Base-by-base conservation (phyloP, 352 stramenopile genomes). In the Phytophthora meadii region DNA sequence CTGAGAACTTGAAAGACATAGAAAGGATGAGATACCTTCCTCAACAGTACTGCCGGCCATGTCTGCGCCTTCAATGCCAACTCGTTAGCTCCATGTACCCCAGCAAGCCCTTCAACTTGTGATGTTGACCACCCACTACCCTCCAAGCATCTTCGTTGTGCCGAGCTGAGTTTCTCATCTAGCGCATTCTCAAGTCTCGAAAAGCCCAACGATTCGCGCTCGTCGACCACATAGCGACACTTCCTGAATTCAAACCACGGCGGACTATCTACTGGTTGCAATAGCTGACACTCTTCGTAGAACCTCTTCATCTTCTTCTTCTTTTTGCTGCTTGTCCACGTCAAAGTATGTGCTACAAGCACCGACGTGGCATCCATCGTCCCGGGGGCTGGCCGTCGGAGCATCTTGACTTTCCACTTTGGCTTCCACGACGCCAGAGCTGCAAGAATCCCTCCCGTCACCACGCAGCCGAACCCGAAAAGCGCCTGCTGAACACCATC, bases 1-100 rank as follows among this genome's bases (percentile, higher is more conserved):
- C 84, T 91, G 19, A 79, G 48, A 14, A 91, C 61, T 55, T 94
- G 86, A 59, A 94, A 92, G 15, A 94, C 61, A 64, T 94, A 94
- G 65, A 93, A 94, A 50, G 86, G 86, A 25, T 94, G 86, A 15
- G 90, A 44, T 12, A 93, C 68, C 48, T 92, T 92, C 36, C 81
- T 76, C 9, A 93, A 55, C 7, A 94, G 67, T 47, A 90, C 77
- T 8, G 25, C 17, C 0, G 63, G 68, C 78, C 79, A 87, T 10
- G 76, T 76, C 50, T 78, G 56, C 7, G 84, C 61, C 39, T 72
- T 51, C 12, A 94, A 56, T 5, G 84, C 70, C 57, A 94, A 71
- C 36, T 76, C 72, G 45, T 94, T 92, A 14, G 69, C 64, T 2
- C 86, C 86, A 54, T 83, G 88, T 7, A 94, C 19, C 11, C 65